Evolutionary conservation across 83 land plant species (phyloP), one percentile per base, ranked within the genome.

Genomic region (Thuja plicata): DNA sequence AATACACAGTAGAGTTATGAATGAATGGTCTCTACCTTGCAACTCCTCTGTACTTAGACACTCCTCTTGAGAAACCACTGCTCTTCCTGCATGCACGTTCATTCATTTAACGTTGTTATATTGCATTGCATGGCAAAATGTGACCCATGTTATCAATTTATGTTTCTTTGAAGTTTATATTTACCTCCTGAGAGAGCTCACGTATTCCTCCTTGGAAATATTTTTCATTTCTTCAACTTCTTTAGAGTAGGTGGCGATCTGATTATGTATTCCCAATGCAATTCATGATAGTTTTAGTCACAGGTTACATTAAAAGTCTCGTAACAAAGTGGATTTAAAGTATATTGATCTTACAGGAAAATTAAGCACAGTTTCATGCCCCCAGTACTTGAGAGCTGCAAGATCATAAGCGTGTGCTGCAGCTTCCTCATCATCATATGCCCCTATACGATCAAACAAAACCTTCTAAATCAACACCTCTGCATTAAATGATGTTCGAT

Each of bases 311-410:
- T 45, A 35, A 43, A 43, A 27, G 35, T 0, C 4, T 34, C 52
- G 15, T 55, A 34, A 27, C 70, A 79, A 10, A 35, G 1, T 76
- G 32, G 2, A 45, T 8, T 11, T 11, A 13, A 52, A 41, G 16
- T 8, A 48, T 21, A 76, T 24, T 11, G 16, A 5, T 19, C 35
- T 87, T 92, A 95, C 96, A 19, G 96, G 96, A 85, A 96, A 96
- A 66, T 96, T 96, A 73, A 94, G 94, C 17, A 93, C 90, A 15
- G 94, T 94, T 3, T 88, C 90, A 4, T 77, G 91, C 35, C 97
- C 97, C 97, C 97, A 96, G 87, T 94, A 96, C 89, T 96, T 96
- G 90, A 96, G 89, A 89, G 97, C 97, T 34, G 97, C 97, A 77
- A 96, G 89, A 74, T 96, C 97, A 87, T 96, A 94, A 0, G 97